Base-by-base conservation (phyloP, 2,329 filamentous ascomycete genomes). In the Drechslerella dactyloides region DNA sequence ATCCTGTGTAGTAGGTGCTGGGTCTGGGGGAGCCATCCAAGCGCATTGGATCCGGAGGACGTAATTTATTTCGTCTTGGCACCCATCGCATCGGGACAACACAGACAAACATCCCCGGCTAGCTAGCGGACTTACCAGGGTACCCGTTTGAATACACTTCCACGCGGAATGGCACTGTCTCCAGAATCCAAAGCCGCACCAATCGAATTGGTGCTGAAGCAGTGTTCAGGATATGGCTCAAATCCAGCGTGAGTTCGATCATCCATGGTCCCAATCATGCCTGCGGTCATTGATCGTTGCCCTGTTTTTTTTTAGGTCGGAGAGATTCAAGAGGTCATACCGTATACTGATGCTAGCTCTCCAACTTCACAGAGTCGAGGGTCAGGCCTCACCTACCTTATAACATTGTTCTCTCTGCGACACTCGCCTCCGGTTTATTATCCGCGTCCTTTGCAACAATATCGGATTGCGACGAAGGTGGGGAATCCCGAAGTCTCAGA, bases 401-500 rank as follows among this genome's bases (percentile, higher is more conserved):
- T 24, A 54, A 89, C 89, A 13, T 94, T 96, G 79, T 94, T 89
- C 78, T 80, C 90, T 74, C 94, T 93, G 24, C 57, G 7, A 53
- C 60, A 11, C 30, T 65, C n/a, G 30, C 42, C 3, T 37, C 19
- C 19, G 60, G 75, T 8, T 75, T 89, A 17, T 77, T 93, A 21
- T 90, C 93, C 5, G 94, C 93, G 10, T 77, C 89, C 33, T 93
- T 89, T 79, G 88, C 92, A 1, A 94, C 94, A 0, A 96, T 99
- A 75, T 93, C 97, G 79, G 94, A 99, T 80, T 99, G 94, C 79
- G 94, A 99, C 77, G 94, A 99, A 82, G 76, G 76, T 76, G 50
- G n/a, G 13, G 17, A 23, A 48, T 48, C 19, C 4, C 15, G 2
- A 10, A 5, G n/a, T 57, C 13, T 33, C 27, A 13, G 13, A 8